These are phyloP conservation scores for Corchorus olitorius DNA, from an alignment of 345 rosid species.

Conservation along the genomic window DNA sequence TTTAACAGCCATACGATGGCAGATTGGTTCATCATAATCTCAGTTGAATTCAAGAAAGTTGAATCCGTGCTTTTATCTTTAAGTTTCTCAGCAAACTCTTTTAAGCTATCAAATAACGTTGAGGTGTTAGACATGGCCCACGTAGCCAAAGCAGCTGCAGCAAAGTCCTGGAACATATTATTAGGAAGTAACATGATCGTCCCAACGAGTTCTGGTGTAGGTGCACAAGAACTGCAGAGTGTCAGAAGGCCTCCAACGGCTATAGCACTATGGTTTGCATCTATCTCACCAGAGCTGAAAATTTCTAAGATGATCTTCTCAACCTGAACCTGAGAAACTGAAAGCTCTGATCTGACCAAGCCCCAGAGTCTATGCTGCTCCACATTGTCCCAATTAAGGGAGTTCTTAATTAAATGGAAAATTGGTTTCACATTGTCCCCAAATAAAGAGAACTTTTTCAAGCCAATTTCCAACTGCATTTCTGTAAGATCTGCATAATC, in stretches of 20 bases:
- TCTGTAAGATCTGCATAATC: constrained; percentile 47
- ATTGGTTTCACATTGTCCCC: constrained; percentile 43
- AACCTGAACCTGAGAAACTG: constrained; percentile 37
- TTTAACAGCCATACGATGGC: constrained; percentile 10
- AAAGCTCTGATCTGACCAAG: constrained; percentile 53
- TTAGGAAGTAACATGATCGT: constrained; percentile 48
- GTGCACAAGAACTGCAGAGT: constrained; percentile 41
- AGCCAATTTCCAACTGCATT: constrained; percentile 47
- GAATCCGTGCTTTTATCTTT: neutral
- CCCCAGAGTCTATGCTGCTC: constrained; percentile 62
- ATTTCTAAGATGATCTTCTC: constrained; percentile 51
- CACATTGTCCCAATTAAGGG: constrained; percentile 43
- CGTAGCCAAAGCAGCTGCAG: constrained; percentile 43
- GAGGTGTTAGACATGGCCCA: constrained; percentile 49
- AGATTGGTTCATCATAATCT: constrained; percentile 18
- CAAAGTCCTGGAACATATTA: constrained; percentile 39
- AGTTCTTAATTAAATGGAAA: constrained; percentile 36
- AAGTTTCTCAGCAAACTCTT: constrained; percentile 39
- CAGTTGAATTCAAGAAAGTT: neutral
- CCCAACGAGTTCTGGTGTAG: constrained; percentile 50
- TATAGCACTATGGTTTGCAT: constrained; percentile 41
- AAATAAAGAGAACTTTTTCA: constrained; percentile 39
- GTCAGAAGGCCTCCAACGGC: constrained; percentile 50
- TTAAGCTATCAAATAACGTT: constrained; percentile 48
- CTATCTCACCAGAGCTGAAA: constrained; percentile 37